These are phyloP conservation scores for Eutrema salsugineum DNA, from an alignment of 441 rosid species.

Conservation along the genomic window DNA sequence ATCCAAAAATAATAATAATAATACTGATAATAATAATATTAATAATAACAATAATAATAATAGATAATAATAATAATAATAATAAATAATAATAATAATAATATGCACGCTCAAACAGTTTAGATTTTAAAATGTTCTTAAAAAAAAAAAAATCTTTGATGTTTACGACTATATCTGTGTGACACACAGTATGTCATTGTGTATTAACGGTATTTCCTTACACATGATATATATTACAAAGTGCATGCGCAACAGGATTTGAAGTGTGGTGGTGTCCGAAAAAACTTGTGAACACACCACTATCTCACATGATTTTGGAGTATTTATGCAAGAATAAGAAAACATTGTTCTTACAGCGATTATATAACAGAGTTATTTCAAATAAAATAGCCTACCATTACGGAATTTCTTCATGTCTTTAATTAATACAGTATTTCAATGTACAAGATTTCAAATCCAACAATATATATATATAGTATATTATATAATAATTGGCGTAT, in stretches of 20 bases:
- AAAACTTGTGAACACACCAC: not conserved
- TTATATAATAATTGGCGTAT: not conserved
- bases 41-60: too few species aligned
- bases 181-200: too few species aligned
- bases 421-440: not conserved
- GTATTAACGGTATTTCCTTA: not conserved
- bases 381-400: not conserved
- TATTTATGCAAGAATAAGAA: not conserved
- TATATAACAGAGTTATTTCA: not conserved
- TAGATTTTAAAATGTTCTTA: too few species aligned
- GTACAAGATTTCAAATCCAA: not conserved
- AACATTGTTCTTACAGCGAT: not conserved
- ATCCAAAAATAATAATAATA: too few species aligned
- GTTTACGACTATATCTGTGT: not conserved
- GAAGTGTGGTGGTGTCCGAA: not conserved
- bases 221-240: not conserved
- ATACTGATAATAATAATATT: too few species aligned
- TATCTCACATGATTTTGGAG: not conserved
- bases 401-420: not conserved
- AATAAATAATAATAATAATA: too few species aligned
- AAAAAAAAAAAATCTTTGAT: not conserved
- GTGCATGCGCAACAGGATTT: not conserved
- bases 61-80: too few species aligned
- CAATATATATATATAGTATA: not conserved
- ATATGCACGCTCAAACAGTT: too few species aligned